Evolutionary conservation across 805 yeast genomes (phyloP).

Genomic region (Ogataea zsoltii): DNA sequence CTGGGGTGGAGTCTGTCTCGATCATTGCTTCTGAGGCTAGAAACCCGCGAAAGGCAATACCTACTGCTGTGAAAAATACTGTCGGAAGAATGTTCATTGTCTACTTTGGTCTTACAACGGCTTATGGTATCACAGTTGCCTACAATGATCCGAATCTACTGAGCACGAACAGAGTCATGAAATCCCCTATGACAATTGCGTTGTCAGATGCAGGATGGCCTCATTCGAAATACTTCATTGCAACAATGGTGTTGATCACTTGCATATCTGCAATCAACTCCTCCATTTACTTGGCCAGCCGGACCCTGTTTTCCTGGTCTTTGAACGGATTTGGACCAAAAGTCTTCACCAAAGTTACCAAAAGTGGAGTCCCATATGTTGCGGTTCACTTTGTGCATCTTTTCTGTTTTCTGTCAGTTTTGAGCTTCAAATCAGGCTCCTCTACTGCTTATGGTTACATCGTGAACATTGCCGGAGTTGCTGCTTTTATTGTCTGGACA

Average conservation of each 20-base stretch:
- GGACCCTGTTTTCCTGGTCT: constrained; percentile 63
- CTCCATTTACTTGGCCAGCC: constrained; percentile 63
- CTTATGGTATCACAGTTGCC: constrained; percentile 57
- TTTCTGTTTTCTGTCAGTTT: constrained; percentile 54
- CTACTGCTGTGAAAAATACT: constrained; percentile 53
- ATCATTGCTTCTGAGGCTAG: constrained; percentile 57
- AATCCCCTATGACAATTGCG: constrained; percentile 47
- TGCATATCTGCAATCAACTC: constrained; percentile 69
- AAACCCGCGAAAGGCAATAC: constrained; percentile 55
- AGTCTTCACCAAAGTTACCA: constrained; percentile 49
- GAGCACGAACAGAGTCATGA: constrained; percentile 33
- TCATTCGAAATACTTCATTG: constrained; percentile 37
- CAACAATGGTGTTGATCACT: constrained; percentile 55
- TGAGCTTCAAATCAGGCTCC: constrained; percentile 59
- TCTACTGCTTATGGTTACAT: constrained; percentile 57
- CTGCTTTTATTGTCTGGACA: constrained; percentile 67
- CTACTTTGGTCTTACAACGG: constrained; percentile 53
- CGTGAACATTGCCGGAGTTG: constrained; percentile 61
- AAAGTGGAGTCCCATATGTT: constrained; percentile 58
- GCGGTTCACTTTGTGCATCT: constrained; percentile 54
- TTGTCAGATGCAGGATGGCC: constrained; percentile 46
- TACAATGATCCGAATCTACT: constrained; percentile 47
- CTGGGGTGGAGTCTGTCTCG: constrained; percentile 59
- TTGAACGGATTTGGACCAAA: constrained; percentile 60
- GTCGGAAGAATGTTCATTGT: constrained; percentile 54